phyloP scores from a whole-genome alignment of 345 rosid species.

The Erysimum cheiranthoides region DNA sequence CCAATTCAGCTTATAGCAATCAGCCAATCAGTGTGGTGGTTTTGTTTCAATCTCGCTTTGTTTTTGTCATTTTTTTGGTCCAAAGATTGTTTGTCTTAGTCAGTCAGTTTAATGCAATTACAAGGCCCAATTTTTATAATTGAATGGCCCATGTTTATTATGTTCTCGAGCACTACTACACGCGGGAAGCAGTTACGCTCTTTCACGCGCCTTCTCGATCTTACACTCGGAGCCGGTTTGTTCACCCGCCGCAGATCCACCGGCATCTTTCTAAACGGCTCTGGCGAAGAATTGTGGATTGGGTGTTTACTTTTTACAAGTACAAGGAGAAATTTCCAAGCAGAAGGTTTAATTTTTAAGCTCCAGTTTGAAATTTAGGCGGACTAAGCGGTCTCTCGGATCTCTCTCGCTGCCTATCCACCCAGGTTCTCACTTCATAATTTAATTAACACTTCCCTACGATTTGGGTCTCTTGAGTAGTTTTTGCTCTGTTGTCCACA shows the following conservation, averaged over 20 bases:
- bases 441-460: neutral
- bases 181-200: constrained; percentile 26
- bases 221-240: neutral
- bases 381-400: neutral
- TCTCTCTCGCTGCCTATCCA: neutral
- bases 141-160: constrained; percentile 20
- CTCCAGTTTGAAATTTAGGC: constrained; percentile 14
- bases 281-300: neutral
- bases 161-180: neutral
- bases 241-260: constrained; percentile 15
- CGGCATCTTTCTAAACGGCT: constrained; percentile 9
- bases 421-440: constrained; percentile 24
- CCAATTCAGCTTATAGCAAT: constrained; percentile 6
- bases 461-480: neutral
- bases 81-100: neutral
- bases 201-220: constrained; percentile 28
- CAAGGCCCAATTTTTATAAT: constrained; percentile 5
- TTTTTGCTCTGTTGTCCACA: constrained; percentile 2
- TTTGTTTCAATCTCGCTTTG: constrained; percentile 9
- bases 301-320: neutral
- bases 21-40: constrained; percentile 5
- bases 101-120: neutral
- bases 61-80: neutral
- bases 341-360: constrained; percentile 16
- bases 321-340: constrained; percentile 2